Evolutionary conservation across 768 basidiomycete species (phyloP), one percentile per base, ranked within the genome.

Genomic region (Lepiota brunneoincarnata): DNA sequence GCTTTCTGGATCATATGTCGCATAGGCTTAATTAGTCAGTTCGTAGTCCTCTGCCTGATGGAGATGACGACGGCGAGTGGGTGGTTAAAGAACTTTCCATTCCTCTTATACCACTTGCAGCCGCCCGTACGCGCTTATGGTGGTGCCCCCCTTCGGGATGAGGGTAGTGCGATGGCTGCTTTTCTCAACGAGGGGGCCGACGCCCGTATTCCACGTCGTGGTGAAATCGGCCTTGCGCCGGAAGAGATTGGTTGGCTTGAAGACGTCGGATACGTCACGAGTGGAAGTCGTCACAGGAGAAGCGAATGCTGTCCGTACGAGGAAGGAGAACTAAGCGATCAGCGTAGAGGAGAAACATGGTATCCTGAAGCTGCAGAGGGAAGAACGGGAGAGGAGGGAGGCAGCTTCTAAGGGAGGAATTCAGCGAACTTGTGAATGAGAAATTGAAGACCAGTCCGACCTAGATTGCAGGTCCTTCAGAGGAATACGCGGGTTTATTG

Each of bases 281-380:
- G 90, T 61, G 97, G 96, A 41, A 90, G 85, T 63, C 76, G 96
- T 58, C 94, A 99, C 70, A 82, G 90, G 59, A 81, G 93, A 69
- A 99, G n/a, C 98, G 97, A 99, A 98, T 61, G 96, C 97, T 0
- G 96, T 99, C 40, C 90, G 97, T 56, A 91, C 98, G 85, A 77
- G 96, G 66, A 98, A 98, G 78, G 97, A 99, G 76, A 98, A 99
- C 74, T 97, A 99, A 73, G 95, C 98, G 59, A 99, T 99, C 67
- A 92, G 89, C 62, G 94, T 96, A 1, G 97, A 98, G 72, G 97
- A 99, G 79, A 98, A 98, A 79, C 75, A 96, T 31, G 91, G 93
- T 34, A 95, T 98, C 55, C 67, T 98, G 67, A 96, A 97, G 72
- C 64, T 98, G 69, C 96, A 98, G 72, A 89, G 77, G 67, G 96